Conservation (phyloP, 768 basidiomycete genomes). For the Termitomyces sp. region DNA sequence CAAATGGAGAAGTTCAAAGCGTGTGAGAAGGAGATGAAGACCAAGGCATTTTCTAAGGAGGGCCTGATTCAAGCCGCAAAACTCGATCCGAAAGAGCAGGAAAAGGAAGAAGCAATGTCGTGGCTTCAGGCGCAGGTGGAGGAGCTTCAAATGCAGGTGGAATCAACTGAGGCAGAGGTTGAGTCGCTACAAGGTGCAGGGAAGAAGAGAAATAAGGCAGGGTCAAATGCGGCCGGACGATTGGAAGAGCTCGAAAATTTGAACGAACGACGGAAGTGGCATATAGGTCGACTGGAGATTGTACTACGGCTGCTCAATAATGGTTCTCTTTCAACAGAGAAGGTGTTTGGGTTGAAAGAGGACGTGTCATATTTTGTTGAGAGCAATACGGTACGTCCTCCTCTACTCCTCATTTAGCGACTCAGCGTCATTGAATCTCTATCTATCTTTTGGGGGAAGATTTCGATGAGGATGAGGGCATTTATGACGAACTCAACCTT, state of each 20-base stretch:
- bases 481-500: conserved; percentile 96
- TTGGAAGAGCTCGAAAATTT: conserved; percentile 79
- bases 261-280: conserved; percentile 96
- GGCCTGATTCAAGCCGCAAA: conserved; percentile 91
- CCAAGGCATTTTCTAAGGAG: conserved; percentile 99
- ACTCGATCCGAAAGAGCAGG: conserved; percentile 95
- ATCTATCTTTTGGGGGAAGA: conserved; percentile 73
- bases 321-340: conserved; percentile 79
- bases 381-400: conserved; percentile 77
- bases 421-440: conserved; percentile 14
- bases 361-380: conserved; percentile 97
- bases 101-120: conserved; percentile 82
- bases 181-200: conserved; percentile 76
- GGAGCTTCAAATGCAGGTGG: conserved; percentile 88
- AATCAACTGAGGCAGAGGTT: conserved; percentile 91
- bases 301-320: conserved; percentile 92
- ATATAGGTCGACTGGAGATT: conserved; percentile 87
- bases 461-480: conserved; percentile 95
- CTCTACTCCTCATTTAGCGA: conserved; percentile 1
- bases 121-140: conserved; percentile 92
- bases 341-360: conserved; percentile 79
- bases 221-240: conserved; percentile 60
- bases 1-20: conserved; percentile 99
- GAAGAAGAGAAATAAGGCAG: conserved; percentile 81
- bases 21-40: conserved; percentile 99